Base-by-base conservation (phyloP, 2,329 filamentous ascomycete genomes). In the Plenodomus lindquistii region DNA sequence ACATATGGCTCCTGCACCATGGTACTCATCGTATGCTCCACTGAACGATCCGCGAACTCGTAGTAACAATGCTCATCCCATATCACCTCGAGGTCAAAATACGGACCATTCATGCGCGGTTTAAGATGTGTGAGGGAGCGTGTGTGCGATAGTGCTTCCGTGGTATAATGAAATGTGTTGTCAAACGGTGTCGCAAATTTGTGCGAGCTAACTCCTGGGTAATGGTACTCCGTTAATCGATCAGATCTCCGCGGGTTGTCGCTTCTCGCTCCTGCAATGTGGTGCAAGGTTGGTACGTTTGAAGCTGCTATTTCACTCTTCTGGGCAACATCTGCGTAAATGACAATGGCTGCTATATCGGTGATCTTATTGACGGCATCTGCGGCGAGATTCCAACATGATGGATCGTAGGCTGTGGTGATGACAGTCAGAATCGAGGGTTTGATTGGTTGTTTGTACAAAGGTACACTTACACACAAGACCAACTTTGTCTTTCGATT, bases 1-100 rank as follows among this genome's bases (percentile, higher is more conserved):
- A 91, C 87, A 59, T 90, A 89, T 2, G 87, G 87, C 67, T 89
- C 85, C 44, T 85, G 77, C 1, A 89, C 86, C 87, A 91, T 90
- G 0, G 87, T 90, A n/a, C 77, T 78, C 87, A 91, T 91, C 0
- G 87, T 91, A 54, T 84, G 80, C 55, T 84, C 83, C 0, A 88
- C 86, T 1, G 81, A 82, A 10, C 86, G 79, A 46, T 84, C 81
- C 2, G 71, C 82, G 63, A 91, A 91, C 63, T 90, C 85, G 57
- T 80, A 86, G 35, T 80, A 79, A 0, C 85, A 87, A 66, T 91
- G 87, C 67, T 90, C 86, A 3, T 89, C 86, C 88, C 87, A 91
- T 46, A 90, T 85, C 3, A 79, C 77, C 63, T 91, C 88, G 2
- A 91, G 79, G 59, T 90, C 85, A 60, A 90, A 89, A 49, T 77